These are phyloP conservation scores for Cystofilobasidium capitatum DNA, from an alignment of 768 basidiomycete genomes.

Conservation along the genomic window DNA sequence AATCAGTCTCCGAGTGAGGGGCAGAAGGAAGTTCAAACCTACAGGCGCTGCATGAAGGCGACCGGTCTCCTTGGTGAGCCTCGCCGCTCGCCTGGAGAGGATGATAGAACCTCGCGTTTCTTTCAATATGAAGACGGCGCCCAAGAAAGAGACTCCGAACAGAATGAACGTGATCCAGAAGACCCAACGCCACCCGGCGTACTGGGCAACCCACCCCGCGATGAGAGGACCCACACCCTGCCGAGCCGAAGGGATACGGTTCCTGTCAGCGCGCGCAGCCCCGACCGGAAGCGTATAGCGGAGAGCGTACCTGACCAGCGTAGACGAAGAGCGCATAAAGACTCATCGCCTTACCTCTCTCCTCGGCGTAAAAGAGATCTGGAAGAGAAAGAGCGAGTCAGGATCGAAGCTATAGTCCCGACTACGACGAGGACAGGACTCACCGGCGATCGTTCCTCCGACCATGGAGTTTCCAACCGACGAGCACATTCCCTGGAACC, in stretches of 20 bases:
- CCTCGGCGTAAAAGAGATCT: constrained; percentile 22
- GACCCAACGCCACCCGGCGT: constrained; percentile 33
- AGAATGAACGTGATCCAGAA: constrained; percentile 35
- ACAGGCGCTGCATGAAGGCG: constrained; percentile 31
- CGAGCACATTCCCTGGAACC: constrained; percentile 33
- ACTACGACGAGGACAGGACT: constrained; percentile 27
- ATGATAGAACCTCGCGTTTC: constrained; percentile 37
- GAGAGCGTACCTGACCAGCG: constrained; percentile 27
- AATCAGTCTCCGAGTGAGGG: neutral
- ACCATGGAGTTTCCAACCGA: constrained; percentile 39
- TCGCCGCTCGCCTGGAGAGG: constrained; percentile 31
- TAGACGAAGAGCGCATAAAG: constrained; percentile 34
- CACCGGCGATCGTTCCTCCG: constrained; percentile 36
- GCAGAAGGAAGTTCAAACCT: neutral
- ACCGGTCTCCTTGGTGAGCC: constrained; percentile 34
- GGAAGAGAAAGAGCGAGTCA: neutral
- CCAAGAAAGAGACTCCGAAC: constrained; percentile 28
- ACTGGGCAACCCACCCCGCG: constrained; percentile 32
- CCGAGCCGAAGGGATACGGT: constrained; percentile 3
- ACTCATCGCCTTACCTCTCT: constrained; percentile 35
- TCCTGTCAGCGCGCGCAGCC: neutral
- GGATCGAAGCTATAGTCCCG: neutral
- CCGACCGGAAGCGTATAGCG: neutral
- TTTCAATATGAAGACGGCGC: constrained; percentile 31
- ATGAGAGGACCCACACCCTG: constrained; percentile 29